Conservation (phyloP, 441 rosid species). For the Capsella rubella region DNA sequence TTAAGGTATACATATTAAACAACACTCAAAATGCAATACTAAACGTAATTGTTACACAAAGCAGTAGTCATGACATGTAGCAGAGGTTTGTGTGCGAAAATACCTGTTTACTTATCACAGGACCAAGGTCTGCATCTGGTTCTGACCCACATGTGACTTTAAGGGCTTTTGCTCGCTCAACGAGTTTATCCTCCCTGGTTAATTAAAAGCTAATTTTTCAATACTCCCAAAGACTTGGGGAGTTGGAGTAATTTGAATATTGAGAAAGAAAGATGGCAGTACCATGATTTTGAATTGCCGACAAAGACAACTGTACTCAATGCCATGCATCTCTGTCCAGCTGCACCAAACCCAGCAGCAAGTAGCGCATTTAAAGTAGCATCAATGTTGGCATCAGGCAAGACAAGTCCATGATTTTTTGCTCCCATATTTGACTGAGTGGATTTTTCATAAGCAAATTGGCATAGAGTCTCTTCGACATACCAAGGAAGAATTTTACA, state of each 20-base stretch:
- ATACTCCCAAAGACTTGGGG: slow-evolving; percentile 9
- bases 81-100: background rate
- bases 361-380: slow-evolving; percentile 81
- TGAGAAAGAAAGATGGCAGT: slow-evolving; percentile 28
- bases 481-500: slow-evolving; percentile 11
- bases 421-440: slow-evolving; percentile 97
- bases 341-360: slow-evolving; percentile 99
- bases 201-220: slow-evolving; percentile 11
- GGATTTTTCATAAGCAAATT: slow-evolving; percentile 2
- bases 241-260: background rate
- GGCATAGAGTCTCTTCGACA: background rate
- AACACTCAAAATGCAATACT: slow-evolving; percentile 8
- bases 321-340: slow-evolving; percentile 99
- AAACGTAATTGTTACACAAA: background rate
- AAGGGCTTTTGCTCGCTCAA: slow-evolving; percentile 77
- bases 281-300: slow-evolving; percentile 80
- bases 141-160: slow-evolving; percentile 87
- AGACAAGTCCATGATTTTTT: slow-evolving; percentile 87
- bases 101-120: slow-evolving; percentile 89
- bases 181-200: slow-evolving; percentile 78
- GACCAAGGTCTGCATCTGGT: slow-evolving; percentile 90
- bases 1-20: background rate
- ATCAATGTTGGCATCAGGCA: slow-evolving; percentile 84
- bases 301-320: slow-evolving; percentile 92
- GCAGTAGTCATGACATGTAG: background rate